Conservation (phyloP, 768 basidiomycete species). For the Rhodosporidiobolus odoratus region DNA sequence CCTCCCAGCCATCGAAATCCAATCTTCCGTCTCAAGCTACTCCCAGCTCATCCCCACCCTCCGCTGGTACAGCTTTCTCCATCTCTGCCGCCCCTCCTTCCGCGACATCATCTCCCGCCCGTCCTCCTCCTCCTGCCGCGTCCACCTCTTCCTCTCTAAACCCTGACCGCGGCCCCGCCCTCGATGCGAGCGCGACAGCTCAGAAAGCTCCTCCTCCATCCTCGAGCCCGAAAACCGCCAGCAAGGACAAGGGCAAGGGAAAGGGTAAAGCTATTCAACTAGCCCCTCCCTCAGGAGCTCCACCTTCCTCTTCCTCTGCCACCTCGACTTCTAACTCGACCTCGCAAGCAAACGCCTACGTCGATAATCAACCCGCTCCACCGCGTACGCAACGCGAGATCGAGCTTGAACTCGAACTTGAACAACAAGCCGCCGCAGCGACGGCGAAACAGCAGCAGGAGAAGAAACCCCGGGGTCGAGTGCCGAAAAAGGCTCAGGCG, state of each 20-base stretch:
- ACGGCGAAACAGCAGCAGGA: too few species aligned
- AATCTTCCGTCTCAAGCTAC: background rate
- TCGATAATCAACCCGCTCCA: too few species aligned
- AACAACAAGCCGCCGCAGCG: too few species aligned
- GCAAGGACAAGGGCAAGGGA: slow-evolving; percentile 2
- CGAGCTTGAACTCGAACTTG: too few species aligned
- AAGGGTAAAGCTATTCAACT: background rate
- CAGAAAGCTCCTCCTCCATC: background rate
- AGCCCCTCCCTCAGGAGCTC: background rate
- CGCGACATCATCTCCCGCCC: background rate
- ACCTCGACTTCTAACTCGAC: background rate
- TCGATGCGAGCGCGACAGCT: background rate
- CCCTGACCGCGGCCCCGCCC: background rate
- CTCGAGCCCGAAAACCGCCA: too few species aligned
- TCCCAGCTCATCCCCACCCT: background rate
- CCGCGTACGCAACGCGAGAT: too few species aligned
- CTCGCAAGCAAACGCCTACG: background rate
- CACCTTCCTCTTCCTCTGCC: background rate
- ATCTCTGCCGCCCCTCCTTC: background rate
- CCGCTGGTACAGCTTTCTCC: background rate
- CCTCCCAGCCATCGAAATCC: background rate
- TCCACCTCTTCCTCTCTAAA: background rate
- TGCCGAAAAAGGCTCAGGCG: too few species aligned
- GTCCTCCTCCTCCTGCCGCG: background rate
- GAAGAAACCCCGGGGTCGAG: too few species aligned